These are phyloP conservation scores for Stylosanthes scabra DNA, from an alignment of 331 rosid species.

Conservation along the genomic window DNA sequence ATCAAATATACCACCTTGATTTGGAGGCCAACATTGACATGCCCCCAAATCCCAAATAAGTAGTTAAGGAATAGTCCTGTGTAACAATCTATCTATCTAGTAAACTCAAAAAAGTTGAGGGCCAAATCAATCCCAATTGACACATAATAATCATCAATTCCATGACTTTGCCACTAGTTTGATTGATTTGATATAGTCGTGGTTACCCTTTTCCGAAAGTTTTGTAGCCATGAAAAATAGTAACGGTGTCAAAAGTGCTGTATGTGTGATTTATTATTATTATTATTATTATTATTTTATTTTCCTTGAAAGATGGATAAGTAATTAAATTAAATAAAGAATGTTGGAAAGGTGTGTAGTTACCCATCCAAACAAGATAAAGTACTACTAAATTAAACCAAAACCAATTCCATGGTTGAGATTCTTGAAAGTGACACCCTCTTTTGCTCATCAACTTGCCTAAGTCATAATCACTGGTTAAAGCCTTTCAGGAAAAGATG, in stretches of 20 bases:
- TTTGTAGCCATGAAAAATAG: constrained; percentile 16
- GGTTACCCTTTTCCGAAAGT: constrained; percentile 28
- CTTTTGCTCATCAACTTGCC: constrained; percentile 52
- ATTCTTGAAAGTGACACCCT: constrained; percentile 48
- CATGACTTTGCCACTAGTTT: constrained; percentile 25
- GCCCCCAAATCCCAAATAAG: neutral
- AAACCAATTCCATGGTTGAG: constrained; percentile 50
- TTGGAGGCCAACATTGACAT: constrained; percentile 27
- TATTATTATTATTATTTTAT: neutral
- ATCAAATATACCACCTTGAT: neutral
- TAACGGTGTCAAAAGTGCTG: constrained; percentile 27
- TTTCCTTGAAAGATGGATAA: neutral
- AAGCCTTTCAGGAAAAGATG: constrained; percentile 36
- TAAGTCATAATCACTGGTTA: constrained; percentile 43
- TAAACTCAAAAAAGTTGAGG: constrained; percentile 23
- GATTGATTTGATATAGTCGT: constrained; percentile 4
- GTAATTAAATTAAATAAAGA: constrained; percentile 22
- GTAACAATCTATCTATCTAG: neutral
- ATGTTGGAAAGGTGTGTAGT: constrained; percentile 39
- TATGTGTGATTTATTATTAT: neutral
- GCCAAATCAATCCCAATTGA: constrained; percentile 25
- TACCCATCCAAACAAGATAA: constrained; percentile 39
- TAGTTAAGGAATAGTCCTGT: constrained; percentile 22
- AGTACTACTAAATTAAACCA: neutral
- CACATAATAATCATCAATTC: constrained; percentile 12